Percentiles rank a stretch among this genome's conserved stretches.
These are phyloP conservation scores for Chlorella sorokiniana DNA, from an alignment of 139 green algal genomes.

Conservation along the genomic window DNA sequence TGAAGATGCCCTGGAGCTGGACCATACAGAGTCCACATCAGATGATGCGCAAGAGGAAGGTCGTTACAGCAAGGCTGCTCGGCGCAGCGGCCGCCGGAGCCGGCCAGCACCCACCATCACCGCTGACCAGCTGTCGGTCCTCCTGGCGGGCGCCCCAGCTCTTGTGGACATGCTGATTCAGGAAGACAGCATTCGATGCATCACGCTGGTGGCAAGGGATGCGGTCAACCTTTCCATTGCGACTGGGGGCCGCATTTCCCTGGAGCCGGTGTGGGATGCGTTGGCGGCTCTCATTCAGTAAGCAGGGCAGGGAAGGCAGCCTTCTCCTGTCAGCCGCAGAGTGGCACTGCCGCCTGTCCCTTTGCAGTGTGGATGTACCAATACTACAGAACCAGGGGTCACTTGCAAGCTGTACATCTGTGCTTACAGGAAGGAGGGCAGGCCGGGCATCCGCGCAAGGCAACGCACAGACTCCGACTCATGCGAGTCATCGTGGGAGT, in stretches of 20 bases:
- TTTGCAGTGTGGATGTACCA: too few relatives aligned
- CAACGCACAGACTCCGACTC: too few relatives aligned
- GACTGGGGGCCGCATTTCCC: background rate
- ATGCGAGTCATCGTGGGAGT: too few relatives aligned
- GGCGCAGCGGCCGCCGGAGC: background rate
- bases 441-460: too few relatives aligned
- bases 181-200: slow-evolving; percentile 5
- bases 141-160: background rate
- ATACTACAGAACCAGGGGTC: too few relatives aligned
- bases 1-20: background rate
- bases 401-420: too few relatives aligned
- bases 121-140: background rate
- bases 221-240: slow-evolving; percentile 4
- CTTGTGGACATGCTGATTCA: slow-evolving; percentile 15
- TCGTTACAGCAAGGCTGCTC: background rate
- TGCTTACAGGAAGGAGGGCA: too few relatives aligned
- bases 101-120: background rate
- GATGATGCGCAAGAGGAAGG: background rate
- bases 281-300: background rate
- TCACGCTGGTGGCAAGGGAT: slow-evolving; percentile 5
- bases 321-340: too few relatives aligned
- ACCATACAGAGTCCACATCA: background rate
- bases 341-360: too few relatives aligned
- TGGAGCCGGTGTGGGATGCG: slow-evolving; percentile 6
- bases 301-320: too few relatives aligned